A percentile compares a stretch with the other conserved stretches of the same genome.
These are phyloP conservation scores for Neurospora sp. DNA, from an alignment of 495 filamentous ascomycete genomes.

Conservation along the genomic window DNA sequence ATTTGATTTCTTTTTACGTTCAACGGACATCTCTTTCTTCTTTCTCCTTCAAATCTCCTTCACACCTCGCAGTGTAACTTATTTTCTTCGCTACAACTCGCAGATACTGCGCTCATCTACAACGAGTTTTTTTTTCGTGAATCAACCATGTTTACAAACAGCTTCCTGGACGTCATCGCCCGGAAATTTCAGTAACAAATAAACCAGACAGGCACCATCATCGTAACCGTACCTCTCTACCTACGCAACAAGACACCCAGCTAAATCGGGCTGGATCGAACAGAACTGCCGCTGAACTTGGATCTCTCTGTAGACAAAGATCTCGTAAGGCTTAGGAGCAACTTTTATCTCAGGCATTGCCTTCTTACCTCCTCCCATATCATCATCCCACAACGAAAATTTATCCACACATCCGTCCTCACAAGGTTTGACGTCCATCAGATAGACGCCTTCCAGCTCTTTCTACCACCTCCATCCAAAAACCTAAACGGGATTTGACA, in stretches of 20 bases:
- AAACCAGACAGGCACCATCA: background rate
- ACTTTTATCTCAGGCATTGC: background rate
- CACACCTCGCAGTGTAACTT: background rate
- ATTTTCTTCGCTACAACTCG: background rate
- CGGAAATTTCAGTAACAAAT: background rate
- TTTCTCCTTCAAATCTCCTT: background rate
- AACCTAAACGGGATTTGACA: no score
- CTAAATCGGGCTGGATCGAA: background rate
- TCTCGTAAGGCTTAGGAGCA: background rate
- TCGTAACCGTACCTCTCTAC: background rate
- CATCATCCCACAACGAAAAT: background rate
- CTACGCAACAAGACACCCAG: background rate
- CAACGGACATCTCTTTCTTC: background rate
- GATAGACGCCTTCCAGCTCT: no score
- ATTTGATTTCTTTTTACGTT: background rate
- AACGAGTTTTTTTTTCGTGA: background rate
- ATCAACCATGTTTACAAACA: background rate
- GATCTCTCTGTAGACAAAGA: background rate
- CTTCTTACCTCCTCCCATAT: background rate
- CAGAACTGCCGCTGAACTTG: background rate
- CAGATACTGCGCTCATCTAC: background rate
- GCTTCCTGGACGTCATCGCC: background rate
- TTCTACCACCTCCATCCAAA: background rate
- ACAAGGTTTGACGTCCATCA: background rate
- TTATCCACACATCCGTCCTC: background rate